Evolutionary conservation across 768 basidiomycete genomes (phyloP).

Genomic region (Lactarius deliciosus): DNA sequence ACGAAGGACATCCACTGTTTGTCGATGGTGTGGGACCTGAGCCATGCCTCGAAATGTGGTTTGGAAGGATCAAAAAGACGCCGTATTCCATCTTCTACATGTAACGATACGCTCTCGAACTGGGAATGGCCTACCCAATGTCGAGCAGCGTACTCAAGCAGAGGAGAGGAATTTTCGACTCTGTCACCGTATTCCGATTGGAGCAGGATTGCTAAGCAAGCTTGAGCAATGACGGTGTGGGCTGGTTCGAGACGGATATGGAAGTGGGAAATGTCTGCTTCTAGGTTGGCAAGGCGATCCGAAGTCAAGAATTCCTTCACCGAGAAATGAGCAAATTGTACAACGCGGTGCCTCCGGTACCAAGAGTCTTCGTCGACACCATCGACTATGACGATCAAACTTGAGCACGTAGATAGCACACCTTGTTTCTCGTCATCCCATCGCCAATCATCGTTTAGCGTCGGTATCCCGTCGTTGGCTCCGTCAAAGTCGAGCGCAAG

Average conservation of each 20-base stretch:
- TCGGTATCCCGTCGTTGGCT: neutral
- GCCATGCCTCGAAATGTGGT: neutral
- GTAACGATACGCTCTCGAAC: neutral
- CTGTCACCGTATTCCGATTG: neutral
- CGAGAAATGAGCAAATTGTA: slow-evolving; percentile 5
- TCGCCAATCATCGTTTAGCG: neutral
- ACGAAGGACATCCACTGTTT: neutral
- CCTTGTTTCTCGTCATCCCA: neutral
- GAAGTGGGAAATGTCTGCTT: neutral
- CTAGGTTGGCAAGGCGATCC: neutral
- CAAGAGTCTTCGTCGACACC: neutral
- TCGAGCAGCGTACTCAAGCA: neutral
- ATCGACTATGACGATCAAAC: neutral
- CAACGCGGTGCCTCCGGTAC: neutral
- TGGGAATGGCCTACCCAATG: neutral
- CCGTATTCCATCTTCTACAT: neutral
- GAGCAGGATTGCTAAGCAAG: slow-evolving; percentile 1
- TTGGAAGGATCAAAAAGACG: neutral
- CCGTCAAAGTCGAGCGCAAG: neutral
- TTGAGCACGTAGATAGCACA: neutral
- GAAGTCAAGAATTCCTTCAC: slow-evolving; percentile 9
- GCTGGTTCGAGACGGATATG: neutral
- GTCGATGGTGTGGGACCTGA: neutral
- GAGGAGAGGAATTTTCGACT: neutral
- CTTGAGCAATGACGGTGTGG: neutral